These are phyloP conservation scores for Epichloe sylvatica DNA, from an alignment of 2,329 filamentous ascomycete species.

Conservation along the genomic window DNA sequence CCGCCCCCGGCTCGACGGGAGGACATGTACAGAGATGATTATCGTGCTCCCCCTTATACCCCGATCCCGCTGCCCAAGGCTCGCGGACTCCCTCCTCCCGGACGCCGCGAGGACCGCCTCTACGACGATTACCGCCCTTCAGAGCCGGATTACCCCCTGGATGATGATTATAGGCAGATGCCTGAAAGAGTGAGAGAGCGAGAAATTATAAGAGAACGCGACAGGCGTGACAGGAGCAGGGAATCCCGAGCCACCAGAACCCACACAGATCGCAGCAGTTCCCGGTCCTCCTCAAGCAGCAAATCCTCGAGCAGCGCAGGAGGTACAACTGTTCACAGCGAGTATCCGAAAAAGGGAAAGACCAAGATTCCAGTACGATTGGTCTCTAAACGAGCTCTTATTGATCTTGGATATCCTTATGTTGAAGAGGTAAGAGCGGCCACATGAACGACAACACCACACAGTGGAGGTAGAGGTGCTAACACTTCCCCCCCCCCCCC, in stretches of 20 bases:
- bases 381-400: constrained; percentile 66
- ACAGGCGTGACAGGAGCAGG: constrained; percentile 27
- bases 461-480: not conserved
- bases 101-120: constrained; percentile 39
- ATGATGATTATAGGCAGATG: constrained; percentile 56
- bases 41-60: constrained; percentile 34
- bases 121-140: constrained; percentile 54
- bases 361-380: constrained; percentile 73
- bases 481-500: not conserved
- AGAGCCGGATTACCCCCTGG: constrained; percentile 54
- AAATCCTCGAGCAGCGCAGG: constrained; percentile 33
- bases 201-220: constrained; percentile 39
- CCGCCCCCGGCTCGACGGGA: constrained; percentile 40
- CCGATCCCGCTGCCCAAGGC: constrained; percentile 59
- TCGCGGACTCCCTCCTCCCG: constrained; percentile 42
- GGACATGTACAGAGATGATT: constrained; percentile 33
- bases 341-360: constrained; percentile 76
- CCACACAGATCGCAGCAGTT: constrained; percentile 26
- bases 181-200: constrained; percentile 47
- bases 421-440: constrained; percentile 57
- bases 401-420: constrained; percentile 75
- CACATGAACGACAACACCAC: constrained; percentile 5
- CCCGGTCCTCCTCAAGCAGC: constrained; percentile 32
- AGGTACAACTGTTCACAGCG: constrained; percentile 39
- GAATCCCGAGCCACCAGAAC: constrained; percentile 27